These are phyloP conservation scores for Naganishia onofrii DNA, from an alignment of 768 basidiomycete genomes.

Conservation along the genomic window DNA sequence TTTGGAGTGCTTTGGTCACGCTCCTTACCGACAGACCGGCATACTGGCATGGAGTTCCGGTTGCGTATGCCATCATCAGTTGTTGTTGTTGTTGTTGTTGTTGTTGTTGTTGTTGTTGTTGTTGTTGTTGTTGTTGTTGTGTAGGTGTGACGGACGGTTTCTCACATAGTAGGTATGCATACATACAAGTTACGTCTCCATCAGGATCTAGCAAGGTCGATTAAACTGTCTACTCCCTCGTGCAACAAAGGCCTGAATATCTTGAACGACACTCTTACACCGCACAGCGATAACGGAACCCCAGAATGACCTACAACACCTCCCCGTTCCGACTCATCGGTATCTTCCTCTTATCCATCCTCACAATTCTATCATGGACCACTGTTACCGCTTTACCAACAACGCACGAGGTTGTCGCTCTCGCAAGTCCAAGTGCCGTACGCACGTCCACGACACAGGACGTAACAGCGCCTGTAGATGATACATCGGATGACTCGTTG, in stretches of 20 bases:
- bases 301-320: not conserved
- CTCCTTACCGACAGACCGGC: not conserved
- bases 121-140: no score
- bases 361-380: constrained; percentile 1
- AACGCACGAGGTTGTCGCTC: not conserved
- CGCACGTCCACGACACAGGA: not conserved
- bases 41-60: no score
- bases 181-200: no score
- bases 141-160: no score
- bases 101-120: no score
- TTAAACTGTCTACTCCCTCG: no score
- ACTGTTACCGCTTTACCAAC: not conserved
- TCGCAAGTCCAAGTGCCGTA: not conserved
- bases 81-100: no score
- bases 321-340: not conserved
- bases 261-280: not conserved
- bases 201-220: no score
- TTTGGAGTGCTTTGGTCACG: not conserved
- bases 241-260: no score
- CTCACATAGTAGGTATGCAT: no score
- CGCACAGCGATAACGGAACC: not conserved
- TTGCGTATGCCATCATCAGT: no score
- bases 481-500: constrained; percentile 4
- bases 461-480: not conserved
- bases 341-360: not conserved